Conservation (phyloP, 108 stramenopile species). For the Cyclostephanos invisitatus region DNA sequence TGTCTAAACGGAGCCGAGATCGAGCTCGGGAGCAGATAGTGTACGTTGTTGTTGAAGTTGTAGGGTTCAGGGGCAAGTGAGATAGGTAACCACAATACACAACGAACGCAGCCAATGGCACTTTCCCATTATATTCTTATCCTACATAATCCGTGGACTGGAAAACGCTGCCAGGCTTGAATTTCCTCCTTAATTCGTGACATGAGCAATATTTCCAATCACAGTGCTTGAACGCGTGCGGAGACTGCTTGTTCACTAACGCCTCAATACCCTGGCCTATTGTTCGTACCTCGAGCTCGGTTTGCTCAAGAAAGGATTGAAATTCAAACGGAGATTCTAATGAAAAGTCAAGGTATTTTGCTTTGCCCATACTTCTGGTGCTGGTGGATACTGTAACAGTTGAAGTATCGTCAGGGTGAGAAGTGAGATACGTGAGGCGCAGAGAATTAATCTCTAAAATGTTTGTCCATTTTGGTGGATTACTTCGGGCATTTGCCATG, state of each 20-base stretch:
- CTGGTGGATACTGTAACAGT: not conserved
- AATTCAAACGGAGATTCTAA: slow-evolving; percentile 59
- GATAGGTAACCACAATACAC: no score
- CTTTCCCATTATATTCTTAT: not conserved
- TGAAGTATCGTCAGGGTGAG: slow-evolving; percentile 41
- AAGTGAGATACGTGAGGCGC: slow-evolving; percentile 75
- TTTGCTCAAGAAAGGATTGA: slow-evolving; percentile 47
- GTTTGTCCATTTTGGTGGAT: slow-evolving; percentile 31
- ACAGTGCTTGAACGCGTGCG: slow-evolving; percentile 71
- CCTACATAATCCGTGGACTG: slow-evolving; percentile 1
- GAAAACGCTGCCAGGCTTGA: slow-evolving; percentile 66
- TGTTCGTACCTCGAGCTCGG: slow-evolving; percentile 52
- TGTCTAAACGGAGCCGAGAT: no score
- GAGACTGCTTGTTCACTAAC: slow-evolving; percentile 68
- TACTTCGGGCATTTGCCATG: slow-evolving; percentile 4
- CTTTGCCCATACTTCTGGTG: slow-evolving; percentile 40
- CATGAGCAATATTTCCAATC: slow-evolving; percentile 85
- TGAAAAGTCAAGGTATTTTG: slow-evolving; percentile 63
- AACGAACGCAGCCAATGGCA: not conserved
- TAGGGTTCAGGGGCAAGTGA: no score
- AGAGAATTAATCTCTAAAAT: slow-evolving; percentile 58
- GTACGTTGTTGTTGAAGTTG: no score
- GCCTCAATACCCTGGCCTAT: slow-evolving; percentile 57
- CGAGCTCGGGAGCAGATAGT: no score
- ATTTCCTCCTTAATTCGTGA: slow-evolving; percentile 67